Percentiles rank a stretch among this genome's conserved stretches.
Conservation (phyloP, 805 yeast species). For the Blastobotrys terrestris region DNA sequence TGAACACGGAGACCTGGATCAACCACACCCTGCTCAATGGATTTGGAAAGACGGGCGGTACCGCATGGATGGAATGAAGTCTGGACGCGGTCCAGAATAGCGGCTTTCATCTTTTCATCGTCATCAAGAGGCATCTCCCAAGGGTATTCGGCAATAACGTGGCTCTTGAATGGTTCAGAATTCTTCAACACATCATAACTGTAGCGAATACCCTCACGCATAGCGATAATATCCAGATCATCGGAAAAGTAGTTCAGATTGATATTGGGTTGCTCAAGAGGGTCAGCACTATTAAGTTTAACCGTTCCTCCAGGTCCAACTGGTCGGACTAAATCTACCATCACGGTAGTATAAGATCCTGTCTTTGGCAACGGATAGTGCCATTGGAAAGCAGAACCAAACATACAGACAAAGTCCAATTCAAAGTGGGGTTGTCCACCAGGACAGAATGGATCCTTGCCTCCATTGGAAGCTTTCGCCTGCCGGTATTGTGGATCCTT, state of each 20-base stretch:
- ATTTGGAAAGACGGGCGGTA: conserved; percentile 23
- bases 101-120: conserved; percentile 29
- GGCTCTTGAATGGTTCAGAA: conserved; percentile 29
- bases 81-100: conserved; percentile 28
- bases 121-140: conserved; percentile 30
- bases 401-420: conserved; percentile 25
- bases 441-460: conserved; percentile 27
- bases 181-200: conserved; percentile 27
- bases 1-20: conserved; percentile 29
- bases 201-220: conserved; percentile 30
- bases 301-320: conserved; percentile 27
- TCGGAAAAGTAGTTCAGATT: conserved; percentile 27
- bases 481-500: conserved; percentile 18
- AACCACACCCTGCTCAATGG: conserved; percentile 22
- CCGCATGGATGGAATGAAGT: conserved; percentile 34
- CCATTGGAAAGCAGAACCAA: conserved; percentile 28
- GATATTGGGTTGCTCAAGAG: conserved; percentile 26
- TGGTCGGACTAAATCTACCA: conserved; percentile 29
- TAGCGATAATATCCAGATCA: conserved; percentile 30
- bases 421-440: conserved; percentile 29
- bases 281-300: conserved; percentile 24
- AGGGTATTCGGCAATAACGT: conserved; percentile 28
- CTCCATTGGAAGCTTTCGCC: conserved; percentile 26
- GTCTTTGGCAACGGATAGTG: conserved; percentile 25
- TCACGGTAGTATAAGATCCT: conserved; percentile 23